Evolutionary conservation across 306 rosid species (phyloP), one percentile per base, ranked within the genome.

Genomic region (Fragaria iinumae): DNA sequence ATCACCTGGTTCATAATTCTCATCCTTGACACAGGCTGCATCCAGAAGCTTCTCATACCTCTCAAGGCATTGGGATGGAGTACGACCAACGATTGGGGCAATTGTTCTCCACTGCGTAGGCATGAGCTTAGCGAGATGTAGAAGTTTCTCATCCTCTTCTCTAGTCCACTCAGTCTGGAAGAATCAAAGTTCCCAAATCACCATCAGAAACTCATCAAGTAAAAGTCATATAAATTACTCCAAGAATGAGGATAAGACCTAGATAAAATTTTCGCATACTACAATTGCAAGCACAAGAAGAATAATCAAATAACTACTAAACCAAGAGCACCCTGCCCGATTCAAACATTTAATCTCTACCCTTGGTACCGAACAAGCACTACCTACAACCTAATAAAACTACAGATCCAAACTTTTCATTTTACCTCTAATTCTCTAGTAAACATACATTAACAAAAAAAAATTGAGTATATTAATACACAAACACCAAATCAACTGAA

Each of bases 31-130:
- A 84, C 97, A 93, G 11, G 98, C 97, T 39, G 97, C 96, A 86
- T 93, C 92, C 73, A 93, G 97, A 32, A 93, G 96, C 57, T 93
- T 93, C 89, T 93, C 97, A 12, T 93, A 93, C 4, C 98, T 87
- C 77, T 93, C 97, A 3, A 90, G 93, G 78, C 98, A 93, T 74
- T 93, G 98, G 5, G 97, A 90, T 25, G 98, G 96, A 21, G 98
- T 93, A 41, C 97, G 96, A 27, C 98, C 98, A 43, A 93, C 96
- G 38, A 93, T 93, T 4, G 97, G 96, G 48, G 98, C 98, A 82
- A 93, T 93, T 2, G 98, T 91, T 79, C 98, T 90, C 98, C 98
- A 93, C 69, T 93, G 97, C 0, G 97, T 93, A 65, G 98, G 98
- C 98, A 93, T 93, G 68, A 93, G 98, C 89, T 93, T 93, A 11